These are phyloP conservation scores for Haberlea rhodopensis DNA, from an alignment of 257 asterid species.

Conservation along the genomic window DNA sequence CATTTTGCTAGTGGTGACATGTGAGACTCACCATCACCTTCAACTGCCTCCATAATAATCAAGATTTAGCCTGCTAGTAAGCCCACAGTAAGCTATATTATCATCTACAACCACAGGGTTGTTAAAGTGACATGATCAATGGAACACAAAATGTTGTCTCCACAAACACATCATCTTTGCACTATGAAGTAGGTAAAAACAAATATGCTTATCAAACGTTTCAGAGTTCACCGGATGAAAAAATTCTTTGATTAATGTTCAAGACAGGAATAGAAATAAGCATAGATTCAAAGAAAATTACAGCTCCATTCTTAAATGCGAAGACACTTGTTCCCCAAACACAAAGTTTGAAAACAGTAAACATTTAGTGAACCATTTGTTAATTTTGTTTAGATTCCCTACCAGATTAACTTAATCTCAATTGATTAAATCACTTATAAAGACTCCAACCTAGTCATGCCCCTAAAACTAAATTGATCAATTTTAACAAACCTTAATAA, in stretches of 20 bases:
- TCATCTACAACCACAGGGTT: not conserved
- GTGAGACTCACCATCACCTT: conserved; percentile 29
- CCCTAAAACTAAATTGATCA: not conserved
- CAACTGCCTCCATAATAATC: conserved; percentile 42
- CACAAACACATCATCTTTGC: no score
- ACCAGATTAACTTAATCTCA: not conserved
- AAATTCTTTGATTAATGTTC: not conserved
- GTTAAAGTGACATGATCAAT: not conserved
- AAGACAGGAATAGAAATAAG: not conserved
- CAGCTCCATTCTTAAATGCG: not conserved
- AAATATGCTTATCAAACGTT: not conserved
- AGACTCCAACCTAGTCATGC: not conserved
- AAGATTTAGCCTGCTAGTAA: conserved; percentile 12
- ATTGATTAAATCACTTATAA: conserved; percentile 15
- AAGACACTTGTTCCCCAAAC: no score
- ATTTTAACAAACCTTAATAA: not conserved
- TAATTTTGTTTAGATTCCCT: not conserved
- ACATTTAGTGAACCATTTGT: not conserved
- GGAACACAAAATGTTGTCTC: not conserved
- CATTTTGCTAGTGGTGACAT: conserved; percentile 45
- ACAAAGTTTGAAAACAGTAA: not conserved
- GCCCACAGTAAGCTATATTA: conserved; percentile 8
- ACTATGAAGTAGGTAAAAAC: not conserved
- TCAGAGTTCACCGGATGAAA: not conserved
- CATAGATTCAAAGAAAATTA: not conserved